Evolutionary conservation across 352 stramenopile species (phyloP), one percentile per base, ranked within the genome.

Genomic region (Peronospora belbahrii): DNA sequence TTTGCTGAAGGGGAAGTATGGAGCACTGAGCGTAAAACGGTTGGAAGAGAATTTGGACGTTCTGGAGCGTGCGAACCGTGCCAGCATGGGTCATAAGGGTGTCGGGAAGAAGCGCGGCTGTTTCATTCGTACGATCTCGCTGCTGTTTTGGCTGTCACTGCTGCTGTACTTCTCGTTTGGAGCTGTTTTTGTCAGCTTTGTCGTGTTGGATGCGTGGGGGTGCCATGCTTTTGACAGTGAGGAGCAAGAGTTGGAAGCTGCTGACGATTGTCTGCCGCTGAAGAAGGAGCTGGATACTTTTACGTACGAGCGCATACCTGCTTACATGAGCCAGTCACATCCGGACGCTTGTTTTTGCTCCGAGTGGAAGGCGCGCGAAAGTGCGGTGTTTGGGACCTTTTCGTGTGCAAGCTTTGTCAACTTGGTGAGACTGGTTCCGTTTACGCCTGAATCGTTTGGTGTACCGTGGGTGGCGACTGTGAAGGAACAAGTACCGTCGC

Each of bases 1-100:
- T 0, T 51, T 83, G 25, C 44, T 91, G 25, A 82, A 77, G 48
- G 56, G 48, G 2, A 88, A 86, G 48, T 91, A 91, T 42, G 79
- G 79, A 1, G 74, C 72, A 6, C 40, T 87, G 34, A 87, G 74
- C 44, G 72, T 91, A 17, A 86, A 88, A 55, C 67, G 39, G 0
- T 39, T 91, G 5, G 79, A 88, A 48, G 63, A 79, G 25, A 83
- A 81, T 25, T 32, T 88, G 4, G 53, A 64, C 2, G 22, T 51
- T 2, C 42, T 87, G 32, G 69, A 84, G 44, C 50, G 34, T 6
- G 19, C 51, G 22, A 40, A 52, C 13, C 32, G 13, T 27, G 19
- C 15, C 6, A 34, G 48, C 13, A 58, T 47, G 20, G 25, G 20
- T 6, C 17, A 32, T 6, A 51, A 56, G 39, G 15, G 39, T 50